A percentile compares a stretch with the other conserved stretches of the same genome.
Evolutionary conservation across 2,329 filamentous ascomycete species (phyloP).

Genomic region (Paecilomyces fulvus): DNA sequence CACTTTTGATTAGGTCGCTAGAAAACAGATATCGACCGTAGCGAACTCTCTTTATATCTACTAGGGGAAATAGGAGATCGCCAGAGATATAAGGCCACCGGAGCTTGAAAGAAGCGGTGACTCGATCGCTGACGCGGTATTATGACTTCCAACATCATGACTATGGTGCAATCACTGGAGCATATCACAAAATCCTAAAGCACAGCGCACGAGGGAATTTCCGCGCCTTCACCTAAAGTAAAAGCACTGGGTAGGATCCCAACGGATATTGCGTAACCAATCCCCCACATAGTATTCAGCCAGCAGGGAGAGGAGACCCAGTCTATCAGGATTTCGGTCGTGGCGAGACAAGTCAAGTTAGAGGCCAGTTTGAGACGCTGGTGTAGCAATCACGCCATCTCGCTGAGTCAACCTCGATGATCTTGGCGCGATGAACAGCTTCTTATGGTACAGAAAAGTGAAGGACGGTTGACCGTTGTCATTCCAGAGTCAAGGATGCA

Average conservation of each 20-base stretch:
- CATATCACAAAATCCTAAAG: constrained; percentile 13
- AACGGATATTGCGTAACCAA: background rate
- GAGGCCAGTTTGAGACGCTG: constrained; percentile 6
- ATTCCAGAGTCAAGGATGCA: background rate
- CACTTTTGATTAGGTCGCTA: background rate
- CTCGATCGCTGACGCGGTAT: constrained; percentile 9
- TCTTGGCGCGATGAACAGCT: constrained; percentile 1
- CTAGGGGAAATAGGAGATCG: background rate
- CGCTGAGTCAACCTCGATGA: constrained; percentile 14
- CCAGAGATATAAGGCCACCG: background rate
- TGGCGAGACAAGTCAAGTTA: constrained; percentile 1
- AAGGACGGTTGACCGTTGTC: background rate
- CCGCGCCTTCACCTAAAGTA: background rate
- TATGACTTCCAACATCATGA: constrained; percentile 8
- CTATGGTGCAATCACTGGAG: constrained; percentile 22
- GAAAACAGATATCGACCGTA: background rate
- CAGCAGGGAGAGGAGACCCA: background rate
- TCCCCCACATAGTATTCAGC: background rate
- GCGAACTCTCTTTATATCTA: background rate
- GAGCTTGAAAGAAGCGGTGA: constrained; percentile 1
- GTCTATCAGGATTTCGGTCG: constrained; percentile 3
- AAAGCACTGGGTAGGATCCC: background rate
- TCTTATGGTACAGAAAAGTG: background rate
- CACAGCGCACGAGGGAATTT: background rate
- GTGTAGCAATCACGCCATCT: constrained; percentile 14